Evolutionary conservation across 2,329 filamentous ascomycete genomes (phyloP).

Genomic region (Exophiala spinifera): DNA sequence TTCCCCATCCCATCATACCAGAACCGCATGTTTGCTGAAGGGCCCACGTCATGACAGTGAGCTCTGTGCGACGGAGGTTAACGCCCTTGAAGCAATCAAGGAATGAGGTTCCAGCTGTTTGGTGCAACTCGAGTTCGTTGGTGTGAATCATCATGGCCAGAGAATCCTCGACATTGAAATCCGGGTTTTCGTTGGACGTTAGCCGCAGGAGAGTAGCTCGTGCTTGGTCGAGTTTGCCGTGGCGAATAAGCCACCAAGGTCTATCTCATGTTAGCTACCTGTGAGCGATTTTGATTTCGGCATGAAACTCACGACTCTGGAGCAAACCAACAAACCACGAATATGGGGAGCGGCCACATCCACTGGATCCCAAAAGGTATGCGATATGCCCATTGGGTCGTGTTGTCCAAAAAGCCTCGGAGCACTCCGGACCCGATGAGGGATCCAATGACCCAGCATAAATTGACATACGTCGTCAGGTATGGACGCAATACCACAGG

Average conservation of each 20-base stretch:
- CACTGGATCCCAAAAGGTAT: too few species aligned
- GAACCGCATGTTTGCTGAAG: constrained; percentile 61
- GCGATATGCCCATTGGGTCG: too few species aligned
- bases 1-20: constrained; percentile 63
- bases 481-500: too few species aligned
- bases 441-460: too few species aligned
- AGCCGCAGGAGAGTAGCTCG: constrained; percentile 44
- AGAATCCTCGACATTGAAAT: constrained; percentile 28
- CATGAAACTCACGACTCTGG: too few species aligned
- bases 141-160: constrained; percentile 30
- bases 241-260: constrained; percentile 35
- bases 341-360: too few species aligned
- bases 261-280: too few species aligned
- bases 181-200: constrained; percentile 35
- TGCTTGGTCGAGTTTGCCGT: constrained; percentile 46
- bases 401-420: too few species aligned
- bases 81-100: constrained; percentile 15
- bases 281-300: too few species aligned
- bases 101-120: not conserved
- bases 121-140: constrained; percentile 16
- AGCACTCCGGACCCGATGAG: too few species aligned
- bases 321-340: too few species aligned
- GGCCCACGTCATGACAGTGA: constrained; percentile 36
- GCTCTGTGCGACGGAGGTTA: constrained; percentile 8
- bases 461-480: too few species aligned